phyloP scores from a whole-genome alignment of 768 basidiomycete genomes.

The Ephemerocybe angulata region DNA sequence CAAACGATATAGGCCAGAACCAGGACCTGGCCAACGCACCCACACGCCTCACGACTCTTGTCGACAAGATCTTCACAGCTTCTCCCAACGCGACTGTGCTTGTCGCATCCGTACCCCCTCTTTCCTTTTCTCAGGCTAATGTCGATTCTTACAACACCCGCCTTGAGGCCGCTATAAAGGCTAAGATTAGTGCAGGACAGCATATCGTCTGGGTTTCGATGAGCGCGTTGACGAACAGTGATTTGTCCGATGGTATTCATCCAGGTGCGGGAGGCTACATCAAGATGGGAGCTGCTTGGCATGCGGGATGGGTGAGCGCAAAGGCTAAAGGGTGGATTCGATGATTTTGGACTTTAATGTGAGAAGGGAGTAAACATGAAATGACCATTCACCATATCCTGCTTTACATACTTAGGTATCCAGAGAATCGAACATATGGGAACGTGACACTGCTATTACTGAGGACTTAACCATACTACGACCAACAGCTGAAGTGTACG shows the following conservation, averaged over 20 bases:
- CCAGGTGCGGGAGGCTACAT: neutral
- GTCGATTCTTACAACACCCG: neutral
- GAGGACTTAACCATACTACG: no score
- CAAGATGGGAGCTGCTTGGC: neutral
- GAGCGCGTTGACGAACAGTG: neutral
- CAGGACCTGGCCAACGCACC: neutral
- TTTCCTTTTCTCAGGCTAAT: neutral
- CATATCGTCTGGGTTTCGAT: neutral
- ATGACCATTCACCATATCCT: no score
- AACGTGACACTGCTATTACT: no score
- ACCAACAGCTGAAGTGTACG: no score
- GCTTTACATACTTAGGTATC: no score
- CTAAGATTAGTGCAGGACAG: neutral
- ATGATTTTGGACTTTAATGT: no score
- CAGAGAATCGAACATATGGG: no score
- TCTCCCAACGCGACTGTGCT: neutral
- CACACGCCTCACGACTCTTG: neutral
- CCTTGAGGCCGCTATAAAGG: neutral
- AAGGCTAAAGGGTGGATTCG: neutral
- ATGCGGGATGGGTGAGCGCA: neutral
- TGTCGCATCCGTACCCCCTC: neutral
- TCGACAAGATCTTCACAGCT: conserved; percentile 2
- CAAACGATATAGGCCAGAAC: neutral
- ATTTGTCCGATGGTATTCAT: neutral
- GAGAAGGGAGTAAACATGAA: no score